phyloP scores from a whole-genome alignment of 306 rosid genomes.

The Dalbergia cochinchinensis region DNA sequence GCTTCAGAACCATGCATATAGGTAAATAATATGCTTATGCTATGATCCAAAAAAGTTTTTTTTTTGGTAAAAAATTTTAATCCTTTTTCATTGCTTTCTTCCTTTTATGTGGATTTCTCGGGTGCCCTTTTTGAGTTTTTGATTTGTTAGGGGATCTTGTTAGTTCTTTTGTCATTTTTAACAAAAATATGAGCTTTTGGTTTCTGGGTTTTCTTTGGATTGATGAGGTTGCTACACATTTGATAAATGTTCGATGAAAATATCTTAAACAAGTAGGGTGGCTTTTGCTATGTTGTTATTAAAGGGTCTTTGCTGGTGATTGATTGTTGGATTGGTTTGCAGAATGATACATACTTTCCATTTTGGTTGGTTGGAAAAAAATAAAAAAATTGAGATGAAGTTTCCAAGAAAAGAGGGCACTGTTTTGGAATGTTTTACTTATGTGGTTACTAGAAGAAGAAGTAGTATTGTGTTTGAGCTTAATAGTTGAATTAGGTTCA shows the following conservation, averaged over 20 bases:
- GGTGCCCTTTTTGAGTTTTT: slow-evolving; percentile 38
- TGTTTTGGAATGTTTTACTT: slow-evolving; percentile 38
- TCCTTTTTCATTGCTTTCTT: background rate
- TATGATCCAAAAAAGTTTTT: slow-evolving; percentile 47
- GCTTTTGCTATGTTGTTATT: slow-evolving; percentile 30
- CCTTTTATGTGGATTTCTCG: slow-evolving; percentile 16
- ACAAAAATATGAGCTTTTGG: slow-evolving; percentile 39
- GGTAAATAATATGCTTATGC: slow-evolving; percentile 51
- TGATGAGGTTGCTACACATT: slow-evolving; percentile 29
- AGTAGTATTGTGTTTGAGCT: slow-evolving; percentile 38
- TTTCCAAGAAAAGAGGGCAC: slow-evolving; percentile 26
- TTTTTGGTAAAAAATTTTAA: slow-evolving; percentile 27
- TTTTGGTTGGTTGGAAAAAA: slow-evolving; percentile 40
- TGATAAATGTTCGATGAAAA: slow-evolving; percentile 44
- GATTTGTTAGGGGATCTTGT: slow-evolving; percentile 49
- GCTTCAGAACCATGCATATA: slow-evolving; percentile 60
- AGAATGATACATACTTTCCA: slow-evolving; percentile 25
- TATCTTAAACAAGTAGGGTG: slow-evolving; percentile 14
- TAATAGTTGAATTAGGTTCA: slow-evolving; percentile 40
- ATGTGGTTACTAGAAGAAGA: slow-evolving; percentile 6
- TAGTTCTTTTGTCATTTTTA: slow-evolving; percentile 19
- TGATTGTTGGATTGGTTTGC: slow-evolving; percentile 24
- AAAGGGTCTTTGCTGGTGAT: background rate
- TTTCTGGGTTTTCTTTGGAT: slow-evolving; percentile 46
- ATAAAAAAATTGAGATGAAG: background rate